Evolutionary conservation across 129 eudicot genomes (phyloP), one percentile per base, ranked within the genome.

Genomic region (Flaveria bidentis): DNA sequence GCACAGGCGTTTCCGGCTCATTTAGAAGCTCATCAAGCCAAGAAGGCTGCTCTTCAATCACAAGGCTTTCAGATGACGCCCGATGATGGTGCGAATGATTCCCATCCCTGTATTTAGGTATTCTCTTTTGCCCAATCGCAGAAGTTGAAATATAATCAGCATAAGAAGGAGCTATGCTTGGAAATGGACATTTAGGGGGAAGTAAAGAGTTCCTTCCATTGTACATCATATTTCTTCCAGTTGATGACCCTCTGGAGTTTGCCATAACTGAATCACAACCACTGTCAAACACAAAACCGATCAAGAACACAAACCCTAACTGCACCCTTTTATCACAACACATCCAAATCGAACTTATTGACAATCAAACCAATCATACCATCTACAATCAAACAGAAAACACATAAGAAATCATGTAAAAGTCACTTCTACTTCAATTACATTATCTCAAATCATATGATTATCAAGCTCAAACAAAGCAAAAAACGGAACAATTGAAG

Each of bases 11-110:
- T 68, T 85, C 96, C 25, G 97, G 93, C 58, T 93, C 98, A 53
- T 88, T 83, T 3, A 91, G 86, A 57, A 94, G 96, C 36, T 94
- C 98, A 42, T 94, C 97, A 15, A 94, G 83, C 98, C 98, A 94
- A 33, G 90, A 84, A 14, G 96, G 98, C 55, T 87, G 91, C 14
- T 91, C 98, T 82, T 90, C 98, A 8, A 80, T 62, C 17, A 88
- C 78, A 67, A 87, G 82, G 77, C 94, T 91, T 77, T 87, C 92
- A 0, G 97, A 91, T 11, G 88, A 82, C 16, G 84, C 77, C 20
- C 94, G 91, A 42, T 85, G 94, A 85, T 88, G 94, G 41, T 73
- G 88, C 20, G 83, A 46, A 64, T 63, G 45, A 63, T 72, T 82
- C 18, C 76, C 84, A 7, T 85, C 89, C 22, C 76, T 71, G 28